phyloP scores from a whole-genome alignment of 306 rosid genomes.

The Vicia faba region DNA sequence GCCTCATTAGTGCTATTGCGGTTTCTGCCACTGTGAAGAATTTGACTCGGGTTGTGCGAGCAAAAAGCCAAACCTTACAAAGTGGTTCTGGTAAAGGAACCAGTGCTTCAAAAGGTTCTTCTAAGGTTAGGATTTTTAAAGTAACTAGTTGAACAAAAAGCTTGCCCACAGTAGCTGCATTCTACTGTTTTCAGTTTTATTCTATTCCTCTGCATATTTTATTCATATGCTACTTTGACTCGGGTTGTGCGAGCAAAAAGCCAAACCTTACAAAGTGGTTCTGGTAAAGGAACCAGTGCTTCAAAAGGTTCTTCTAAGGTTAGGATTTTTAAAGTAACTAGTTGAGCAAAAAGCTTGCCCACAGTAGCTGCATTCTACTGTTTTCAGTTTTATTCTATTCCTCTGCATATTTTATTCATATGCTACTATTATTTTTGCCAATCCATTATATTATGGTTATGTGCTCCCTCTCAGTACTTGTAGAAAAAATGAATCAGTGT shows the following conservation, averaged over 20 bases:
- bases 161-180: constrained; percentile 17
- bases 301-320: constrained; percentile 88
- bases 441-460: not conserved
- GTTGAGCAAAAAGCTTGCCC: constrained; percentile 18
- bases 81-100: constrained; percentile 74
- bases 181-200: not conserved
- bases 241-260: constrained; percentile 65
- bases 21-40: constrained; percentile 93
- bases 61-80: constrained; percentile 64
- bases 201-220: not conserved
- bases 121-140: constrained; percentile 62
- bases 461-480: too few relatives aligned
- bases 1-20: constrained; percentile 96
- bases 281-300: constrained; percentile 63
- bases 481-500: too few relatives aligned
- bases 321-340: constrained; percentile 29
- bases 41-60: constrained; percentile 68
- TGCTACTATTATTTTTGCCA: not conserved
- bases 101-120: constrained; percentile 64
- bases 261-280: constrained; percentile 68
- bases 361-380: constrained; percentile 14
- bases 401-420: not conserved
- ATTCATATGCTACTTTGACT: constrained; percentile 8
- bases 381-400: not conserved
- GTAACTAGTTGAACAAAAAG: constrained; percentile 11